Conservation (phyloP, 140 eudicot genomes). For the Oenanthe javanica region DNA sequence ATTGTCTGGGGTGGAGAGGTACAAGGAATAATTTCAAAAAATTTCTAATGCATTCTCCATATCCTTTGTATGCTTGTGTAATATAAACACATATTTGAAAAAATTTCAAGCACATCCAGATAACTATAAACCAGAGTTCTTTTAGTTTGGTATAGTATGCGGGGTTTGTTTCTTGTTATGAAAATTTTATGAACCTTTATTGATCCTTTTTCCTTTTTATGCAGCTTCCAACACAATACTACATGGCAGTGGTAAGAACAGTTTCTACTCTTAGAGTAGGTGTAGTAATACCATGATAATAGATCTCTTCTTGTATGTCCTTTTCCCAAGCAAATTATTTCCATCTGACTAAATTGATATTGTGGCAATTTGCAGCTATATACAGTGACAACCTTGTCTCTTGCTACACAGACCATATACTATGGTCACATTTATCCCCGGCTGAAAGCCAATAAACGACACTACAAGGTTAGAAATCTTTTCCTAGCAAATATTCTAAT, state of each 20-base stretch:
- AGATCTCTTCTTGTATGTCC: neutral
- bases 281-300: neutral
- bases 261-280: constrained; percentile 2
- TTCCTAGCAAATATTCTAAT: neutral
- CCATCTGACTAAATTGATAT: neutral
- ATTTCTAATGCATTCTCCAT: neutral
- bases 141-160: neutral
- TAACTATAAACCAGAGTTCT: neutral
- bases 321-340: neutral
- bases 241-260: constrained; percentile 59
- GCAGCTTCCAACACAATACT: constrained; percentile 84
- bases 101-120: neutral
- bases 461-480: constrained; percentile 34
- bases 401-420: constrained; percentile 49
- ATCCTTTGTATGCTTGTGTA: neutral
- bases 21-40: neutral
- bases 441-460: constrained; percentile 33
- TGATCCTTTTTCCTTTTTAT: constrained; percentile 20
- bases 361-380: constrained; percentile 42
- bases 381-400: constrained; percentile 54
- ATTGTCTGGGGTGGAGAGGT: neutral
- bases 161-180: neutral
- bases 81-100: neutral
- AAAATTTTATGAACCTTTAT: constrained; percentile 12
- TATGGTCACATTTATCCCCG: constrained; percentile 49